Conservation (phyloP, 495 filamentous ascomycete genomes). For the Xylaria palmicola region DNA sequence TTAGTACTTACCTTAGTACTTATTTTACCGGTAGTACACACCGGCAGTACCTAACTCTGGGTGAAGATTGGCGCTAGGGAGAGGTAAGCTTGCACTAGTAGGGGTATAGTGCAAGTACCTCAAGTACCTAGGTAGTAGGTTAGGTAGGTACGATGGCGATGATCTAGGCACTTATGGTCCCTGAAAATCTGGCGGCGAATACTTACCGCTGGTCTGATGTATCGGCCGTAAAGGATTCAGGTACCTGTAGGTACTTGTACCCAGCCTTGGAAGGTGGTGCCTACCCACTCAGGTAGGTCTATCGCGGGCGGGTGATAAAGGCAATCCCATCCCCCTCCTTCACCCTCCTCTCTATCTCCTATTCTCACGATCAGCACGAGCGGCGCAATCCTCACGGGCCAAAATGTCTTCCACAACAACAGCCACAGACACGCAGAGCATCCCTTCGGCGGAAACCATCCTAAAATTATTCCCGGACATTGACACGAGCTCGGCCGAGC, state of each 20-base stretch:
- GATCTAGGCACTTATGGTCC: too few species aligned
- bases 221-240: background rate
- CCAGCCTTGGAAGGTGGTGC: too few species aligned
- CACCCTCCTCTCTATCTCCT: background rate
- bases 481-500: slow-evolving; percentile 74
- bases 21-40: too few species aligned
- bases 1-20: too few species aligned
- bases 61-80: too few species aligned
- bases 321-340: slow-evolving; percentile 4
- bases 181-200: background rate
- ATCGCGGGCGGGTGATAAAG: slow-evolving; percentile 11
- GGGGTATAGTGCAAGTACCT: too few species aligned
- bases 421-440: slow-evolving; percentile 38
- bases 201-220: background rate
- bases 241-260: too few species aligned
- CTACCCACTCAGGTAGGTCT: too few species aligned
- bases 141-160: too few species aligned
- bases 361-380: background rate
- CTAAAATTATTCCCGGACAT: slow-evolving; percentile 92
- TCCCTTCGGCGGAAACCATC: slow-evolving; percentile 83
- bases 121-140: too few species aligned
- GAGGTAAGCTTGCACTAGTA: too few species aligned
- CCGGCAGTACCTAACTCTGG: too few species aligned
- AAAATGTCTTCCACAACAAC: slow-evolving; percentile 42
- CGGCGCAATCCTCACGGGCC: background rate